Conservation (phyloP, 169 alveolate species). For the Plasmodium blacklocki region DNA sequence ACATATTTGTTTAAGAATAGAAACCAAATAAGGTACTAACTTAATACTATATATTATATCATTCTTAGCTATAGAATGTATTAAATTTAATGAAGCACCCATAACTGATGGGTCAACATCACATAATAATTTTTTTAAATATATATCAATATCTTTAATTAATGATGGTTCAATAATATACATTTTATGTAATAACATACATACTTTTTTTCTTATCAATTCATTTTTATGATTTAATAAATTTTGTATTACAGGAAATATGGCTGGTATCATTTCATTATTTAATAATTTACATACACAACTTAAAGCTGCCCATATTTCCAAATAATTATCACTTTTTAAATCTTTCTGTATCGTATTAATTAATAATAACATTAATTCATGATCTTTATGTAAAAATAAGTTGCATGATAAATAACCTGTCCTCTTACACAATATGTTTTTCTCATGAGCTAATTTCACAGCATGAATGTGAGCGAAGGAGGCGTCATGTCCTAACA, state of each 20-base stretch:
- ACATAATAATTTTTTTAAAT: slow-evolving; percentile 91
- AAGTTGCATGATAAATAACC: slow-evolving; percentile 92
- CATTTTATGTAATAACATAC: slow-evolving; percentile 92
- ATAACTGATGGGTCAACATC: slow-evolving; percentile 96
- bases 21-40: slow-evolving; percentile 90
- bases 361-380: slow-evolving; percentile 92
- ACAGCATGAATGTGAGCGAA: slow-evolving; percentile 96
- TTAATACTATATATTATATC: slow-evolving; percentile 88
- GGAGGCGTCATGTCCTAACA: slow-evolving; percentile 97
- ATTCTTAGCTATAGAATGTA: slow-evolving; percentile 85
- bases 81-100: slow-evolving; percentile 93
- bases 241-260: slow-evolving; percentile 89
- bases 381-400: slow-evolving; percentile 91
- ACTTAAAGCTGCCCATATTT: slow-evolving; percentile 92
- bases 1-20: slow-evolving; percentile 93
- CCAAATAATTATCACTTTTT: slow-evolving; percentile 91
- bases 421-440: slow-evolving; percentile 89
- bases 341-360: slow-evolving; percentile 95
- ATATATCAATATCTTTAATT: slow-evolving; percentile 83
- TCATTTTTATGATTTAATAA: slow-evolving; percentile 87
- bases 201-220: slow-evolving; percentile 93
- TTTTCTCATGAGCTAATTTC: slow-evolving; percentile 92
- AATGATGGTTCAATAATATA: slow-evolving; percentile 85
- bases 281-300: slow-evolving; percentile 92
- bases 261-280: slow-evolving; percentile 92